Percentiles rank a stretch among this genome's conserved stretches.
phyloP scores from a whole-genome alignment of 2,329 filamentous ascomycete species.

The Phymatotrichopsis omnivora region DNA sequence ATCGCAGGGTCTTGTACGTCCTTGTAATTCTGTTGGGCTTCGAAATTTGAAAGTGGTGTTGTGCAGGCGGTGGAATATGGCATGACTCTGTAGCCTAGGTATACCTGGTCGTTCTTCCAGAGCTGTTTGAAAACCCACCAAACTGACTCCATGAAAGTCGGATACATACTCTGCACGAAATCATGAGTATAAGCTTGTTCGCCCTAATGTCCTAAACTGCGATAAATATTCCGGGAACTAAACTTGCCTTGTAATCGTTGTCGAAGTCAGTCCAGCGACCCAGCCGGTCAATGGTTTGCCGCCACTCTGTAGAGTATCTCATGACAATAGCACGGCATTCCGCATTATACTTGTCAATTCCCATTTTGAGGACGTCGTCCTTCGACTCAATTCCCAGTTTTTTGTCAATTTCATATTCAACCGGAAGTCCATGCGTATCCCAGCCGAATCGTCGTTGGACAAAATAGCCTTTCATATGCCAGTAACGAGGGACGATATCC shows the following conservation, averaged over 20 bases:
- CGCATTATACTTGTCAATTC: conserved; percentile 79
- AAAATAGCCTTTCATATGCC: conserved; percentile 93
- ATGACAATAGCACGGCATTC: conserved; percentile 91
- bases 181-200: conserved; percentile 11
- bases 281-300: conserved; percentile 72
- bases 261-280: conserved; percentile 98
- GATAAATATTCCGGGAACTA: not conserved
- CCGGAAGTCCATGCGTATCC: conserved; percentile 90
- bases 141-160: conserved; percentile 87
- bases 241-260: conserved; percentile 75
- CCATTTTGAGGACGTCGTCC: conserved; percentile 75
- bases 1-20: conserved; percentile 84
- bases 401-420: conserved; percentile 97
- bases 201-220: not conserved
- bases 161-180: conserved; percentile 65
- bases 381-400: conserved; percentile 80
- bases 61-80: conserved; percentile 86
- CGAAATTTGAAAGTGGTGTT: conserved; percentile 85
- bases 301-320: conserved; percentile 80
- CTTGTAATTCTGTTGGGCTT: conserved; percentile 90
- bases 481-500: conserved; percentile 91
- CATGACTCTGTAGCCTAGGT: conserved; percentile 86
- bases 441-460: conserved; percentile 89
- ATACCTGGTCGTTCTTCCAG: conserved; percentile 80
- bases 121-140: conserved; percentile 98